These are phyloP conservation scores for Penicillium sp. DNA, from an alignment of 2,329 filamentous ascomycete species.

Conservation along the genomic window DNA sequence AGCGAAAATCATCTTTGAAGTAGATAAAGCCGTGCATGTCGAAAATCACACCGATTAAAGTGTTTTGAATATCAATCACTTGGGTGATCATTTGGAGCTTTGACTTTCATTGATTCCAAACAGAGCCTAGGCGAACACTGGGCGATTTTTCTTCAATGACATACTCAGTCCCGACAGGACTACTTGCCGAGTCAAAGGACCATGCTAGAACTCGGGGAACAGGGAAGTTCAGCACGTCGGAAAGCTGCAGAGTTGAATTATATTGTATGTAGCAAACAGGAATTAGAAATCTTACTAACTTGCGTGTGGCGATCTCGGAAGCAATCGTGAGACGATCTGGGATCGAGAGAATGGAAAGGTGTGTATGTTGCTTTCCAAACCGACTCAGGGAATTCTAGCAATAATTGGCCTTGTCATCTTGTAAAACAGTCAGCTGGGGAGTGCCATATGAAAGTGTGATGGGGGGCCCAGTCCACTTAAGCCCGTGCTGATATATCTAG, in stretches of 20 bases:
- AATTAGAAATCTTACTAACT: slow-evolving; percentile 23
- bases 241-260: slow-evolving; percentile 21
- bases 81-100: slow-evolving; percentile 28
- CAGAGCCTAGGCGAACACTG: slow-evolving; percentile 29
- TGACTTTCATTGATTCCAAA: slow-evolving; percentile 30
- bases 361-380: not conserved
- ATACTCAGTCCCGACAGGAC: slow-evolving; percentile 23
- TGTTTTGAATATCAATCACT: slow-evolving; percentile 31
- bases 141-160: slow-evolving; percentile 34
- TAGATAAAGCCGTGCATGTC: slow-evolving; percentile 29
- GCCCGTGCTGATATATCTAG: no score
- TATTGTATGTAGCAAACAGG: not conserved
- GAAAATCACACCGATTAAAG: slow-evolving; percentile 25
- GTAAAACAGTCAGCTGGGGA: not conserved
- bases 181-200: slow-evolving; percentile 20
- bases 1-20: no score
- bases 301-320: slow-evolving; percentile 29
- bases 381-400: not conserved
- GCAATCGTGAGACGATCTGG: slow-evolving; percentile 15
- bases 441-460: no score
- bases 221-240: slow-evolving; percentile 21
- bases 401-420: not conserved
- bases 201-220: slow-evolving; percentile 21
- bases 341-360: not conserved
- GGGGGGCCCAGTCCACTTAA: no score